Base-by-base conservation (phyloP, 1,284 basidiomycete species). In the Boletellus deceptivus region DNA sequence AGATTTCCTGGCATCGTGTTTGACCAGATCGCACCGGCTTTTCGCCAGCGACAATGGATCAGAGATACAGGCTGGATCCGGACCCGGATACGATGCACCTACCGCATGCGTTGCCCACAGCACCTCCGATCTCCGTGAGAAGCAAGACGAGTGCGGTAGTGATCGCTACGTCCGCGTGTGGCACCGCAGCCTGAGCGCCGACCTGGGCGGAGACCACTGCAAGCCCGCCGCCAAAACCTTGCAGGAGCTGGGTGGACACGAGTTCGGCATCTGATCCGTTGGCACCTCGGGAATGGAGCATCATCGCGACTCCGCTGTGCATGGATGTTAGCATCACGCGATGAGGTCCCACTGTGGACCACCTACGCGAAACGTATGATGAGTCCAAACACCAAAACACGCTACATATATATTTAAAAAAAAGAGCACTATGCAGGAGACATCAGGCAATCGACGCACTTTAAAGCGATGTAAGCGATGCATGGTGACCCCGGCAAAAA, bases 81-180 rank as follows among this genome's bases (percentile, higher is more conserved):
- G 13, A 20, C 27, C 29, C 34, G 5, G 13, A 20, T 33, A 34
- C 34, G 46, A 46, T n/a, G 6, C 62, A 70, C 75, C 9, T 51
- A 81, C 79, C 78, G 43, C 86, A 75, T 7, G 85, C 85, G 24
- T 74, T 78, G n/a, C 89, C 88, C 17, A 89, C 75, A 1, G 81
- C 80, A 17, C 83, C 84, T 41, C 89, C 90, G 54, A 91, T 84
- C 67, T 93, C 89, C 10, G 87, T 86, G 59, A 89, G 78, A 35
- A 94, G 77, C 31, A 93, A 74, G 14, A 93, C 82, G 55, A 93
- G 75, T 1, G 92, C 91, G 5, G 88, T 93, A 48, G 87, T 86
- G 57, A 86, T 84, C 0, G 89, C 91, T 18, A 93, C 83, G 59
- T 93, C 89, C 25, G 72, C 68, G 63, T 91, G 90, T 0, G 83